phyloP scores from a whole-genome alignment of 2,329 filamentous ascomycete species.

The Daldinia eschscholtzii region DNA sequence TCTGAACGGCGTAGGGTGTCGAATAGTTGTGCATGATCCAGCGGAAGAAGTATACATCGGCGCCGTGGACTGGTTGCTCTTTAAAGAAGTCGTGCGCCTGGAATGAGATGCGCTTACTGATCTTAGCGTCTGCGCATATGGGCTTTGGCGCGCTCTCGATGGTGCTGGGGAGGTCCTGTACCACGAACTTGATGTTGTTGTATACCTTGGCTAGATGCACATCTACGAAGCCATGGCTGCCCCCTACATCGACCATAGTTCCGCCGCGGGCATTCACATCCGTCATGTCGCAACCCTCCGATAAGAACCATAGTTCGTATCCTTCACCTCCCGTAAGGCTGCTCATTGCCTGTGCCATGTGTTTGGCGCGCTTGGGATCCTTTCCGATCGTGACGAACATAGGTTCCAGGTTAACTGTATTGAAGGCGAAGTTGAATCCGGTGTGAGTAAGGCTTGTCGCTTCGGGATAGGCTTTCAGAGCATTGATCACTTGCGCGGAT shows the following conservation, averaged over 20 bases:
- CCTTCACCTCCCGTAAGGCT: constrained; percentile 68
- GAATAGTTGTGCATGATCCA: constrained; percentile 64
- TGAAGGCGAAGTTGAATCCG: constrained; percentile 65
- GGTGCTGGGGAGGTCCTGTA: constrained; percentile 66
- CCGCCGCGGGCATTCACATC: constrained; percentile 59
- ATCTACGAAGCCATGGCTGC: constrained; percentile 69
- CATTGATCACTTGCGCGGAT: constrained; percentile 60
- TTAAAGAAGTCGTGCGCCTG: constrained; percentile 60
- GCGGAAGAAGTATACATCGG: constrained; percentile 61
- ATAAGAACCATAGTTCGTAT: constrained; percentile 66
- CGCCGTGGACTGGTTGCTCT: constrained; percentile 56
- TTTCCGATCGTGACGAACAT: constrained; percentile 68
- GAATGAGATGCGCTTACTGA: constrained; percentile 45
- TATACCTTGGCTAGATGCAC: constrained; percentile 66
- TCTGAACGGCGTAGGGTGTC: constrained; percentile 54
- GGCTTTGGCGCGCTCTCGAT: constrained; percentile 62
- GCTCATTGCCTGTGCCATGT: constrained; percentile 68
- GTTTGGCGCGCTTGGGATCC: constrained; percentile 60
- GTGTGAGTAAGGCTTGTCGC: constrained; percentile 63
- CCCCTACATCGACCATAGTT: constrained; percentile 70
- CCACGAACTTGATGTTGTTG: constrained; percentile 65
- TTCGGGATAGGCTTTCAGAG: constrained; percentile 60
- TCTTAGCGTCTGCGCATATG: constrained; percentile 53
- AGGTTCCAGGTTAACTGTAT: constrained; percentile 63
- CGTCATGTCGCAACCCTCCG: constrained; percentile 67